Percentiles rank a stretch among this genome's conserved stretches.
phyloP scores from a whole-genome alignment of 2,329 filamentous ascomycete genomes.

The Exutisphaerella laricina region DNA sequence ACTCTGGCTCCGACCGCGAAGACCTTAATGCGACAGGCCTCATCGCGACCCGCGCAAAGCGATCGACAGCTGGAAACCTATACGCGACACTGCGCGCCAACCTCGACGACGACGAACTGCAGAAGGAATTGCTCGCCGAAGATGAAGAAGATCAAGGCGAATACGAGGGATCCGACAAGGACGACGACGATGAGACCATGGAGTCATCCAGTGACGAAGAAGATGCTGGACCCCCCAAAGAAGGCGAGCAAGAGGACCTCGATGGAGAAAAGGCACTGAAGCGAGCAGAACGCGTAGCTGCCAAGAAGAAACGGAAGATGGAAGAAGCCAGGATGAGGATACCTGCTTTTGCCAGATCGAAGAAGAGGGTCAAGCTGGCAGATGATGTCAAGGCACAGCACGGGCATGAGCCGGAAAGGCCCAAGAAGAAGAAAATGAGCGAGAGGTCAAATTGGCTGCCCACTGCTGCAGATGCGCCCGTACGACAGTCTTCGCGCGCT shows the following conservation, averaged over 20 bases:
- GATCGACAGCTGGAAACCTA: slow-evolving; percentile 77
- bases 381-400: slow-evolving; percentile 34
- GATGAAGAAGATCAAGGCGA: slow-evolving; percentile 48
- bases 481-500: slow-evolving; percentile 56
- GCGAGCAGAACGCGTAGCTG: slow-evolving; percentile 65
- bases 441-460: slow-evolving; percentile 67
- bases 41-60: slow-evolving; percentile 65
- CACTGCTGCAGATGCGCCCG: slow-evolving; percentile 56
- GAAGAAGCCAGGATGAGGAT: slow-evolving; percentile 65
- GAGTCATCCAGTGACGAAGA: slow-evolving; percentile 82
- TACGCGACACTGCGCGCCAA: slow-evolving; percentile 72
- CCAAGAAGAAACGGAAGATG: slow-evolving; percentile 74
- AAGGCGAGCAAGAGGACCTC: slow-evolving; percentile 57
- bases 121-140: slow-evolving; percentile 39
- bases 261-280: slow-evolving; percentile 85
- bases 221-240: slow-evolving; percentile 48
- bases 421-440: slow-evolving; percentile 69
- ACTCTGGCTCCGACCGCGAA: slow-evolving; percentile 21
- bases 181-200: slow-evolving; percentile 69
- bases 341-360: slow-evolving; percentile 59
- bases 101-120: slow-evolving; percentile 38
- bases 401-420: slow-evolving; percentile 15
- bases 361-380: slow-evolving; percentile 49
- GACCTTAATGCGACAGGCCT: slow-evolving; percentile 45
- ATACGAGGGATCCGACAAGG: slow-evolving; percentile 38